Percentiles rank a stretch among this genome's conserved stretches.
Conservation (phyloP, 1,284 basidiomycete genomes). For the Tilletia walkeri region DNA sequence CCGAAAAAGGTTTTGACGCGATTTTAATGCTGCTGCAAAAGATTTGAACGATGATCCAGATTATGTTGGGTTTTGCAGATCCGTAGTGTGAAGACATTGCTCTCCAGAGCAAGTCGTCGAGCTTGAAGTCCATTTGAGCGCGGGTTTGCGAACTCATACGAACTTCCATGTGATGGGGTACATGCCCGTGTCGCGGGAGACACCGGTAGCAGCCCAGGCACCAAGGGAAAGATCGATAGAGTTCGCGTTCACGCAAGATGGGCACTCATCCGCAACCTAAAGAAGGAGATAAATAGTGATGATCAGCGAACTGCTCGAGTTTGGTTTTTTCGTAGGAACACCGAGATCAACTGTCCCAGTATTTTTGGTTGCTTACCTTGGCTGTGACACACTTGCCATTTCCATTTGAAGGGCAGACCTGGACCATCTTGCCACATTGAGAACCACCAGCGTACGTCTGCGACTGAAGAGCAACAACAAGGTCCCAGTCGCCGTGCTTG, state of each 20-base stretch:
- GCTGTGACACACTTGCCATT: constrained; percentile 8
- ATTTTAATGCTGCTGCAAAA: too few relatives aligned
- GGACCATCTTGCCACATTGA: constrained; percentile 45
- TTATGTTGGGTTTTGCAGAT: too few relatives aligned
- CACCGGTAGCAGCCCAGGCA: constrained; percentile 17
- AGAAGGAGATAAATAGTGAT: too few relatives aligned
- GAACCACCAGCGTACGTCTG: constrained; percentile 57
- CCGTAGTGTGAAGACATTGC: too few relatives aligned
- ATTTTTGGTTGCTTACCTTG: neutral
- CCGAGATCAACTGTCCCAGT: too few relatives aligned
- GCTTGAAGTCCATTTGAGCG: too few relatives aligned
- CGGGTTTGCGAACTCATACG: neutral
- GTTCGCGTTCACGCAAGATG: constrained; percentile 24
- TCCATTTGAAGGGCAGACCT: constrained; percentile 1
- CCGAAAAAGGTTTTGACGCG: too few relatives aligned
- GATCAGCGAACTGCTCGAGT: too few relatives aligned
- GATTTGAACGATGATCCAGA: too few relatives aligned
- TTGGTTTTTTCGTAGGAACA: too few relatives aligned
- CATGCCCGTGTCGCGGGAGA: neutral
- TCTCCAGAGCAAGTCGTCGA: too few relatives aligned
- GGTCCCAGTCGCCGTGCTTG: constrained; percentile 11
- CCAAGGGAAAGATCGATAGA: constrained; percentile 26
- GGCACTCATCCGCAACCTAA: constrained; percentile 26
- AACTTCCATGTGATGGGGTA: constrained; percentile 9
- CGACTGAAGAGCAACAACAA: constrained; percentile 27